Evolutionary conservation across 2,329 filamentous ascomycete species (phyloP).

Genomic region (Onygena corvina): DNA sequence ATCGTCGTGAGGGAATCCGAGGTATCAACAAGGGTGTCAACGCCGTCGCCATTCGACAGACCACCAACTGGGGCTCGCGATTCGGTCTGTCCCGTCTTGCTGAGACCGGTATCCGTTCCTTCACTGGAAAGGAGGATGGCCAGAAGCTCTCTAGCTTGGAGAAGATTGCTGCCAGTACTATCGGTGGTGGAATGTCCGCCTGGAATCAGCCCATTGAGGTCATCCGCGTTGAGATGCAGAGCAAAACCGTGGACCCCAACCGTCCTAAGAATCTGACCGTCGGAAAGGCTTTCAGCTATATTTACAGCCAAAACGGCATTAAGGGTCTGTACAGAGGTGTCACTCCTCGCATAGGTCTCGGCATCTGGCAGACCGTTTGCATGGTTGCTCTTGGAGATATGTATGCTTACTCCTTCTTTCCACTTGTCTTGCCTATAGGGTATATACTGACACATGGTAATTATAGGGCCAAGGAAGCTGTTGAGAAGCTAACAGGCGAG

Average conservation of each 20-base stretch:
- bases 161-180: slow-evolving; percentile 74
- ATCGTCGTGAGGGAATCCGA: slow-evolving; percentile 79
- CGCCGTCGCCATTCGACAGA: slow-evolving; percentile 94
- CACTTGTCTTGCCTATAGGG: slow-evolving; percentile 17
- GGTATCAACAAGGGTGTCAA: slow-evolving; percentile 99
- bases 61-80: slow-evolving; percentile 97
- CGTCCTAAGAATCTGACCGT: slow-evolving; percentile 99
- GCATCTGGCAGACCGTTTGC: slow-evolving; percentile 98
- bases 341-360: slow-evolving; percentile 80
- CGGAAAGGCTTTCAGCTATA: slow-evolving; percentile 67
- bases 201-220: slow-evolving; percentile 99
- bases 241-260: slow-evolving; percentile 95
- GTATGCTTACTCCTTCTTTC: slow-evolving; percentile 44
- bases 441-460: slow-evolving; percentile 21
- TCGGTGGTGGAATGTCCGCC: slow-evolving; percentile 88
- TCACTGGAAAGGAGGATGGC: slow-evolving; percentile 64
- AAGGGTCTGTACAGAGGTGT: slow-evolving; percentile 94
- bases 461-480: slow-evolving; percentile 50
- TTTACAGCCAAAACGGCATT: slow-evolving; percentile 78
- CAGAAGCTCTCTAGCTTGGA: slow-evolving; percentile 68
- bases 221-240: slow-evolving; percentile 99
- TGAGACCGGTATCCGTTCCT: slow-evolving; percentile 70
- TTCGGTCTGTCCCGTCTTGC: slow-evolving; percentile 89
- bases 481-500: slow-evolving; percentile 54
- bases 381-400: slow-evolving; percentile 99